A percentile compares a stretch with the other conserved stretches of the same genome.
These are phyloP conservation scores for Colletotrichum musicola DNA, from an alignment of 2,329 filamentous ascomycete genomes.

Conservation along the genomic window DNA sequence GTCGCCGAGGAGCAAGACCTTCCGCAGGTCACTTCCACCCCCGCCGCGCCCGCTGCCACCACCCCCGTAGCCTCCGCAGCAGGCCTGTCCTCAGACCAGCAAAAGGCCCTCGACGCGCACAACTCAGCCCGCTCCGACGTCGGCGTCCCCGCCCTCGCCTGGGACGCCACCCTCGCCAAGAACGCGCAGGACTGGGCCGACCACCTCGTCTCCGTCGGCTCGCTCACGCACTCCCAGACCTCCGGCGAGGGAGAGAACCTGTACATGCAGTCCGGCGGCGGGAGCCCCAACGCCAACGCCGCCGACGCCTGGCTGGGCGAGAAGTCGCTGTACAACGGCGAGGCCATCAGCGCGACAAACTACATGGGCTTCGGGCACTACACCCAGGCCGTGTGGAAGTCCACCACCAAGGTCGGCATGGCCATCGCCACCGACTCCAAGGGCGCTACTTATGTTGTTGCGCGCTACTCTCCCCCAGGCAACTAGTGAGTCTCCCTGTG, in stretches of 20 bases:
- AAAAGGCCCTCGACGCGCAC: conserved; percentile 37
- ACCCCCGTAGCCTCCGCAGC: conserved; percentile 25
- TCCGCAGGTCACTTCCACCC: conserved; percentile 41
- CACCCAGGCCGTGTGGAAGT: conserved; percentile 50
- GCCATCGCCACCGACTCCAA: conserved; percentile 44
- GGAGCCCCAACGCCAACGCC: conserved; percentile 30
- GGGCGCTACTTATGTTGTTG: conserved; percentile 49
- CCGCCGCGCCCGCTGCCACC: conserved; percentile 32
- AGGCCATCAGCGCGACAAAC: conserved; percentile 34
- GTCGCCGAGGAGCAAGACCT: background rate
- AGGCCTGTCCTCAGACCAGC: conserved; percentile 33
- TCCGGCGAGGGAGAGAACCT: conserved; percentile 37
- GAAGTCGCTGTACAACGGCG: conserved; percentile 36
- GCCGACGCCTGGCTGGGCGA: conserved; percentile 34
- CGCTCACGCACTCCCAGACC: conserved; percentile 36
- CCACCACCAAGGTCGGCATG: conserved; percentile 49
- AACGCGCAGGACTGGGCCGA: conserved; percentile 42
- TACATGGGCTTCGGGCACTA: conserved; percentile 46
- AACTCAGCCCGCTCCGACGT: conserved; percentile 37
- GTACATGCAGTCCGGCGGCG: conserved; percentile 37
- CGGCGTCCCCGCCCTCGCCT: conserved; percentile 36
- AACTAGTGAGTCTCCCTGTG: conserved; percentile 42
- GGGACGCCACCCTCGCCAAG: conserved; percentile 46
- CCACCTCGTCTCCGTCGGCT: conserved; percentile 34
- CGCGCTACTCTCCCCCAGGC: conserved; percentile 49